Conservation (phyloP, 371 early-diverging fungal species). For the Rhizopus microsporus region DNA sequence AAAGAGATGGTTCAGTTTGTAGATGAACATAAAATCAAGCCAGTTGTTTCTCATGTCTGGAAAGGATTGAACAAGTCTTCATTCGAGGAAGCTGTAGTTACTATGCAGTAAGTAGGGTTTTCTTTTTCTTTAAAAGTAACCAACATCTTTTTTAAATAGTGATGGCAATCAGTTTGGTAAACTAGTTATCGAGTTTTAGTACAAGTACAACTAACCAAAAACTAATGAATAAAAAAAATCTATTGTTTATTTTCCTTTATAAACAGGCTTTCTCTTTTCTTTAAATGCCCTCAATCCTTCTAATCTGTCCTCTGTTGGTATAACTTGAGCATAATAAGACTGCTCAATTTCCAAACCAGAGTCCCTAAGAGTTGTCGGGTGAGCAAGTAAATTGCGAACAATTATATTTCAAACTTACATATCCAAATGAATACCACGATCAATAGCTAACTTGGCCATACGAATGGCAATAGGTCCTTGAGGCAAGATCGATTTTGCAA, state of each 20-base stretch:
- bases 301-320: slow-evolving; percentile 92
- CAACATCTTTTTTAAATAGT: too few relatives aligned
- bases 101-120: slow-evolving; percentile 49
- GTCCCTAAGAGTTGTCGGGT: slow-evolving; percentile 45
- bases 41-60: slow-evolving; percentile 65
- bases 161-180: too few relatives aligned
- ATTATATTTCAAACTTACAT: slow-evolving; percentile 54
- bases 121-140: not conserved
- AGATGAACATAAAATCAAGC: slow-evolving; percentile 53
- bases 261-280: slow-evolving; percentile 57
- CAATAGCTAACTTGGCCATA: slow-evolving; percentile 89
- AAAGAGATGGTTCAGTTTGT: slow-evolving; percentile 64
- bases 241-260: slow-evolving; percentile 66
- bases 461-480: slow-evolving; percentile 87
- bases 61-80: slow-evolving; percentile 47
- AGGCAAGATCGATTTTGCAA: slow-evolving; percentile 84
- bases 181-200: too few relatives aligned
- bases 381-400: not conserved
- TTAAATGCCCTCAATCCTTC: slow-evolving; percentile 77
- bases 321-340: slow-evolving; percentile 92
- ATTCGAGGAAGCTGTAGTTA: slow-evolving; percentile 52
- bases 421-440: slow-evolving; percentile 81
- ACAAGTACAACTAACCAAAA: too few relatives aligned
- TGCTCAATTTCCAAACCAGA: slow-evolving; percentile 92
- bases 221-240: not conserved